phyloP scores from a whole-genome alignment of 371 early-diverging fungal species.

The Entomophthora muscae region DNA sequence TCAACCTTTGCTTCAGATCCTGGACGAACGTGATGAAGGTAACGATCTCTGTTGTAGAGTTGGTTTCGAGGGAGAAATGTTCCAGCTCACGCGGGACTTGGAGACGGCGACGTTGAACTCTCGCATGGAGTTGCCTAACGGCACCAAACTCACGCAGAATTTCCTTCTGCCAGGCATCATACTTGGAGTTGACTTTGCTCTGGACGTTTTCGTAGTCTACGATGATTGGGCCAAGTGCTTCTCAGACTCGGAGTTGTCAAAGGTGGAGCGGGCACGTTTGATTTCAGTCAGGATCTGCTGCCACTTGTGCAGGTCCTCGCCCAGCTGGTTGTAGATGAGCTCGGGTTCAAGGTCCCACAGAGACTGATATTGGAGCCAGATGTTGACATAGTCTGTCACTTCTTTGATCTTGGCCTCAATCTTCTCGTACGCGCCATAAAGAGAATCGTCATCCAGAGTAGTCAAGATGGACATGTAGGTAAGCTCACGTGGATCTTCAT shows the following conservation, averaged over 20 bases:
- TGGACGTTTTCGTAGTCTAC: slow-evolving; percentile 96
- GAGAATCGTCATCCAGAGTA: slow-evolving; percentile 42
- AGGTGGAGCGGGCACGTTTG: slow-evolving; percentile 81
- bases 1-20: slow-evolving; percentile 76
- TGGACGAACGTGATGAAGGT: slow-evolving; percentile 91
- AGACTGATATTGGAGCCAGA: slow-evolving; percentile 95
- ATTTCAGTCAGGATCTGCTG: slow-evolving; percentile 85
- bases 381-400: slow-evolving; percentile 69
- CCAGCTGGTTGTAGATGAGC: slow-evolving; percentile 63
- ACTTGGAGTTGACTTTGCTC: slow-evolving; percentile 91
- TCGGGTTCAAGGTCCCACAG: slow-evolving; percentile 91
- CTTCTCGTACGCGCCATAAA: slow-evolving; percentile 59
- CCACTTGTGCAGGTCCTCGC: slow-evolving; percentile 84
- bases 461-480: slow-evolving; percentile 60
- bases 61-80: slow-evolving; percentile 65
- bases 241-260: slow-evolving; percentile 86
- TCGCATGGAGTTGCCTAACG: slow-evolving; percentile 65
- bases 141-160: slow-evolving; percentile 79
- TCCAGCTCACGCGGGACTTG: slow-evolving; percentile 73
- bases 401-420: slow-evolving; percentile 64
- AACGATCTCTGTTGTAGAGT: slow-evolving; percentile 81
- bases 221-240: slow-evolving; percentile 67
- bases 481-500: slow-evolving; percentile 28
- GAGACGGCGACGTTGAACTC: slow-evolving; percentile 59
- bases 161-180: slow-evolving; percentile 95